A percentile compares a stretch with the other conserved stretches of the same genome.
These are phyloP conservation scores for Berberis vulgaris DNA, from an alignment of 164 flowering plant species.

Conservation along the genomic window DNA sequence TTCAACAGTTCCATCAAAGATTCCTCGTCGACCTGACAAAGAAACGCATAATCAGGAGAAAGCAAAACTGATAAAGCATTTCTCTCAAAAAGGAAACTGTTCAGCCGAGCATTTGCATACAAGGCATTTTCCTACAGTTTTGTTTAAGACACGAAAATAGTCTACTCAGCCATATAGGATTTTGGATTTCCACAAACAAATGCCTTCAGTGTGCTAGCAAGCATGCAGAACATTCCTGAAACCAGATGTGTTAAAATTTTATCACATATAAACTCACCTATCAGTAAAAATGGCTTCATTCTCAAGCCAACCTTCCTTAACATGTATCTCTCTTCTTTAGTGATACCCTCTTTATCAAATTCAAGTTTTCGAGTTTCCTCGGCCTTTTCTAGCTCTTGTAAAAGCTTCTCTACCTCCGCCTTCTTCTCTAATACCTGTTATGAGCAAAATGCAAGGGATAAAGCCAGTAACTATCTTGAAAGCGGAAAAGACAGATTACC, in stretches of 20 bases:
- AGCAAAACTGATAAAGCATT: background rate
- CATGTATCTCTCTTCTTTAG: slow-evolving; percentile 92
- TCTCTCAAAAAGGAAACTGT: no score
- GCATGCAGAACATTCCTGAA: background rate
- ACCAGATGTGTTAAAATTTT: background rate
- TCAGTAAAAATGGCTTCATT: slow-evolving; percentile 73
- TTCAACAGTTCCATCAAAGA: slow-evolving; percentile 86
- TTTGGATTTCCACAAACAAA: background rate
- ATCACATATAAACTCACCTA: slow-evolving; percentile 45
- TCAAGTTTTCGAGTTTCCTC: slow-evolving; percentile 35
- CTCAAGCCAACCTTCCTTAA: slow-evolving; percentile 82
- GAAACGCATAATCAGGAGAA: background rate
- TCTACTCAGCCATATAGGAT: no score
- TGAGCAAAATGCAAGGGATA: slow-evolving; percentile 1
- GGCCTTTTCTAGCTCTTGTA: slow-evolving; percentile 50
- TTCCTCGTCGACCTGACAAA: slow-evolving; percentile 77
- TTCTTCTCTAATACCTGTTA: slow-evolving; percentile 69
- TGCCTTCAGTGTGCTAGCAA: background rate
- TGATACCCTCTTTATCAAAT: slow-evolving; percentile 72
- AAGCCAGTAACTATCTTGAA: background rate
- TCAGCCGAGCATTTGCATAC: no score
- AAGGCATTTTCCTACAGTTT: no score
- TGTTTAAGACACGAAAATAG: no score
- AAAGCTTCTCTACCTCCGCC: slow-evolving; percentile 67
- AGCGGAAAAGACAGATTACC: no score